Base-by-base conservation (phyloP, 768 basidiomycete genomes). In the Auricularia sp. region DNA sequence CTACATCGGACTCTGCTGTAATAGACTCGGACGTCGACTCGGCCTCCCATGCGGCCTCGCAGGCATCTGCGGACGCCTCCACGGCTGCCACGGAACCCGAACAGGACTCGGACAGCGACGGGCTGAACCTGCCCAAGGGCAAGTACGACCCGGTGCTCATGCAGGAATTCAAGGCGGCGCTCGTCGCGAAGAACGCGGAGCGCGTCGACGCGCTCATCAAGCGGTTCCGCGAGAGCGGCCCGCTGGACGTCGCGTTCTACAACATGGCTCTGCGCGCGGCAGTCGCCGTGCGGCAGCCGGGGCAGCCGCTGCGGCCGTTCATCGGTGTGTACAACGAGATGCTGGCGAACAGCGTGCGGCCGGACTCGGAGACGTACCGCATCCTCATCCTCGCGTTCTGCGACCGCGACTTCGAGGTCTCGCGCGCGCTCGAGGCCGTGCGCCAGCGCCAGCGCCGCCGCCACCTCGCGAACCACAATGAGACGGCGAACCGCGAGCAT, bases 261-360 rank as follows among this genome's bases (percentile, higher is more conserved):
- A 92, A 92, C 69, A 72, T 77, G 39, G 85, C 85, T 4, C 74
- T 94, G 24, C 71, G 78, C 1, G 85, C 83, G 0, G 74, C 93
- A 2, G 69, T 78, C 44, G 70, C 74, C 37, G 76, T 80, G 62
- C 80, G 86, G 68, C 54, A 64, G 18, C 64, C 71, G 10, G 85
- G 85, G 7, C 82, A 83, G 67, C 83, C 85, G 5, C 78, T 91
- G 36, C 74, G 79, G 0, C 71, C 80, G 51, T 75, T 92, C 44
- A 73, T 89, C 63, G 82, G 85, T 61, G 80, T 85, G 2, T 95
- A 94, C 76, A 83, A 90, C 67, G 78, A 84, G 61, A 84, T 95
- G 80, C 75, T 93, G 65, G 75, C 79, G 34, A 79, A 76, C 36
- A 81, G 83, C 18, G 72, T 94, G 3, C 70, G 82, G 0, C 92